Base-by-base conservation (phyloP, 106 monocot species). In the Dioscorea dumetorum region DNA sequence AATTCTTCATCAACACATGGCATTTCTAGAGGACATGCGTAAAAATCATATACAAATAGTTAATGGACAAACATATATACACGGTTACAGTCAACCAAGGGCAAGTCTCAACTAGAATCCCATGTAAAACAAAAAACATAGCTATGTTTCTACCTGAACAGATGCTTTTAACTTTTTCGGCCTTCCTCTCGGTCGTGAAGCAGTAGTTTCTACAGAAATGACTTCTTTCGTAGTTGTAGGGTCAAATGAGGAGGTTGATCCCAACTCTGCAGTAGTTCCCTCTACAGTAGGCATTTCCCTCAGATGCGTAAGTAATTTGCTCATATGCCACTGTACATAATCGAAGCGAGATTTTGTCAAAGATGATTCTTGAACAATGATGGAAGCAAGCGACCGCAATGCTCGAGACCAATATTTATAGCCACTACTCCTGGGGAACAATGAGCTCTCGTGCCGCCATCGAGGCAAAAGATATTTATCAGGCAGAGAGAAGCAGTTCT, bases 261-360 rank as follows among this genome's bases (percentile, higher is more conserved):
- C 74, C 64, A 59, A 9, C 57, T 83, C 72, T 20, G 77, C 73
- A 14, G 56, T 41, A 28, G 66, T 24, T 57, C 84, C 84, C 52
- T 88, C 82, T 63, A 68, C 51, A 4, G 77, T 76, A 13, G 84
- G 88, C 91, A 92, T 85, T 49, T 81, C 77, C 64, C 88, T 80
- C 22, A 92, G 82, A 76, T 80, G 79, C 57, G 67, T 65, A 24
- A 92, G 82, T 72, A 92, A 74, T 80, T 78, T 88, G 60, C 64
- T 92, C 87, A 92, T 85, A 51, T 85, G 82, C 69, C 70, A 76
- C 17, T 88, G 91, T 4, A 76, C 91, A 72, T 85, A 83, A 72
- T 67, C 70, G 24, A 92, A 92, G 28, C 87, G 79, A n/a, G 85
- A 81, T 69, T 87, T 92, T 5, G 84, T 85, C 32, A 83, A 9